Evolutionary conservation across 805 yeast genomes (phyloP), one percentile per base, ranked within the genome.

Genomic region (Candida sonorensis): DNA sequence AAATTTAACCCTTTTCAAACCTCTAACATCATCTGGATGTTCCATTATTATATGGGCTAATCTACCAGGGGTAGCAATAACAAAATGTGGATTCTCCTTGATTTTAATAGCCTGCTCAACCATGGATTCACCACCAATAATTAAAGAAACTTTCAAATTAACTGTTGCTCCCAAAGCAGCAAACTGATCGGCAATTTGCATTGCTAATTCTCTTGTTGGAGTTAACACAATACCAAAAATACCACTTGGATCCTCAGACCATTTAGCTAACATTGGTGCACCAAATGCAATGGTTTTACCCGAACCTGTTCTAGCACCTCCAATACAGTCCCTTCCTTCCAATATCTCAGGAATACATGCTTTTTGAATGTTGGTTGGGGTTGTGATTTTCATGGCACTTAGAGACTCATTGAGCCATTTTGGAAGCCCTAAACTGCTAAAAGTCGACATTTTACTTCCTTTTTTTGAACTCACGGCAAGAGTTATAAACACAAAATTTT

Each of bases 281-380:
- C 90, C 97, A 68, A 92, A 92, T 1, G 97, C 96, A 15, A 92
- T 77, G 2, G 98, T 92, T 55, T 92, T 92, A 72, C 98, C 98
- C 12, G 94, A 81, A 59, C 98, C 98, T 0, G 98, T 92, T 56
- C 83, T 83, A 20, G 98, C 98, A 26, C 98, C 98, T 31, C 98
- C 99, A 32, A 92, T 90, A 59, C 96, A 88, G 55, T 88, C 95
- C 45, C 78, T 72, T 7, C 94, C 97, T 26, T 66, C 67, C 23
- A 92, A 53, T 36, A 92, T 83, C 35, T 80, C 73, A 1, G 97
- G 97, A 29, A 92, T 90, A 53, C 96, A 86, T 4, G 86, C 84
- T 7, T 64, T 53, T 55, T 92, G 99, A 62, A 92, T 90, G 14
- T 75, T 74, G 0, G 97, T 84, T 2, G 98, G 98, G 5, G 71